Base-by-base conservation (phyloP, 768 basidiomycete species). In the Amanita subjunquillea region DNA sequence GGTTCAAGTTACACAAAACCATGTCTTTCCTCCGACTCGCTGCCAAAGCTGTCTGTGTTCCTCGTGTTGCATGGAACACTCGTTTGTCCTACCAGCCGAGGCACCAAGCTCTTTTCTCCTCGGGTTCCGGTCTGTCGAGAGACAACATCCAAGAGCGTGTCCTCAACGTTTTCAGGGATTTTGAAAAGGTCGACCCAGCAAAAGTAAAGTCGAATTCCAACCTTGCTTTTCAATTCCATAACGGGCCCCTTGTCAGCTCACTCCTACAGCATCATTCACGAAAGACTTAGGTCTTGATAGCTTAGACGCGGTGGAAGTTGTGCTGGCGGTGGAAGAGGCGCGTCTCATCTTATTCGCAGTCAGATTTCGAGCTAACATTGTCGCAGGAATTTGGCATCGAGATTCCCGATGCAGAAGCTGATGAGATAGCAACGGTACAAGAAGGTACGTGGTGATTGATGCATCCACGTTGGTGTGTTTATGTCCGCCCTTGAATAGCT, bases 311-410 rank as follows among this genome's bases (percentile, higher is more conserved):
- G 94, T 99, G 17, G 96, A 99, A 68, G 93, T 97, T 25, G 90
- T 98, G 61, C 96, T 99, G 93, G 92, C 95, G 38, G 86, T 99
- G 59, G 96, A 99, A 72, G 96, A 93, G 80, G 86, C 82, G 59
- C 22, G 63, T 41, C 27, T 50, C 20, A 48, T 57, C 23, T 22
- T 36, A 17, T 40, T 48, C 52, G 39, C 52, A 27, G 32, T 52
- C 29, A 46, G 32, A 15, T 30, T 29, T 9, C 17, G 20, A 55
- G 12, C 48, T n/a, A 20, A 43, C 51, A 40, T 17, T 51, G 54
- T 51, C 15, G 34, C 60, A 98, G 91, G 96, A 98, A 63, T 99
- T 99, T 66, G 77, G 80, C 27, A 94, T 99, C 65, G 96, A 98
- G 70, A 99, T 99, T 62, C 95, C 96, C 13, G 96, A 99, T 63